Base-by-base conservation (phyloP, 2,329 filamentous ascomycete species). In the Penicillium sp. region DNA sequence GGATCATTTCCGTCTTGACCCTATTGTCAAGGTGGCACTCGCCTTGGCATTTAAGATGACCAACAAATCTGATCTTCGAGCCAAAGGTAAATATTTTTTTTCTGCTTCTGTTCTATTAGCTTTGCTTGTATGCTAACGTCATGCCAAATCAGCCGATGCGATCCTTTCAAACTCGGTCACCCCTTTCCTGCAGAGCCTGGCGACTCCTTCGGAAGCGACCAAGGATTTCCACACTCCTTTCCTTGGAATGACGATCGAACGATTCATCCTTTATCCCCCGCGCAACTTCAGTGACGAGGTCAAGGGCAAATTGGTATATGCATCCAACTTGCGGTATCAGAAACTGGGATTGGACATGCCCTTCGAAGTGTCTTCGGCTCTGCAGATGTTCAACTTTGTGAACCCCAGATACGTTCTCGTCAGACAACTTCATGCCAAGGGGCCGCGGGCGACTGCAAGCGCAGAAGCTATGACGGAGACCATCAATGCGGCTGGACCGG, bases 1-100 rank as follows among this genome's bases (percentile, higher is more conserved):
- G 80, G 89, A 95, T 58, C 92, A 97, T 71, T 99, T 99, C 78
- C 91, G 92, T 69, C 81, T 96, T 48, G 92, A 96, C 74, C 85
- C 90, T 9, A 73, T 96, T 42, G 85, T 91, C 65, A 95, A 95
- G 78, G 89, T 90, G 36, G 83, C 95, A 55, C 80, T 99, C 57
- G 90, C 90, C 44, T 79, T 96, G 51, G 90, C 92, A 4, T 96
- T 96, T 73, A 95, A 92, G 72, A 82, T 86, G 55, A 86, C 86
- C n/a, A 83, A 83, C 36, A 90, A 89, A 63, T 76, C 85, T 51
- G 92, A 96, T 69, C 76, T 99, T 47, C 89, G 90, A 66, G 87
- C 87, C 5, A 97, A 96, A 84, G 92, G 92, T 95, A 74, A 66
- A 76, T 69, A 2, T 28, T 14, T 69, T 3, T 28, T 14, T 14